Conservation (phyloP, 129 eudicot genomes). For the Erigeron canadensis region DNA sequence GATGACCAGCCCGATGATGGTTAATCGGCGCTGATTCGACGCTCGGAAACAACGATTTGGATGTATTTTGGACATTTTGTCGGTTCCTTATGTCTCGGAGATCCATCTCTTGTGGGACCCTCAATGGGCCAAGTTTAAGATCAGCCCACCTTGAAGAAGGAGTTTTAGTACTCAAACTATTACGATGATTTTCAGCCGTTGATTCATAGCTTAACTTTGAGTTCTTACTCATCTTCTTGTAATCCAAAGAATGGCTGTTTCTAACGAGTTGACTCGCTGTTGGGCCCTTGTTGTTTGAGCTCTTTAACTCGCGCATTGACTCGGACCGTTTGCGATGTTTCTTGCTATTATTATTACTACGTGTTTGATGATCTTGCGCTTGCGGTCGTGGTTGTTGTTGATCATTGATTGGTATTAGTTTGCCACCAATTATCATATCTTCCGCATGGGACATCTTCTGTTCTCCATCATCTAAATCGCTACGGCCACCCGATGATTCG, state of each 20-base stretch:
- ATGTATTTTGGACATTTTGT: conserved; percentile 43
- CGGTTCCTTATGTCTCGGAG: conserved; percentile 60
- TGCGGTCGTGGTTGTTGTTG: conserved; percentile 9
- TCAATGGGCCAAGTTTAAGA: conserved; percentile 50
- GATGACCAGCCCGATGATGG: conserved; percentile 15
- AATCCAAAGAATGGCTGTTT: conserved; percentile 51
- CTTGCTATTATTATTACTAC: too few relatives aligned
- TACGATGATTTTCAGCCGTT: conserved; percentile 33
- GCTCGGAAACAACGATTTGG: conserved; percentile 26
- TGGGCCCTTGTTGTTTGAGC: conserved; percentile 14
- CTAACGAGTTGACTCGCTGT: conserved; percentile 31
- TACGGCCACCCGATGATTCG: conserved; percentile 3
- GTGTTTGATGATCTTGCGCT: conserved; percentile 12
- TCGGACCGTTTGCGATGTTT: conserved; percentile 35
- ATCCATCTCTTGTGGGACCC: conserved; percentile 62
- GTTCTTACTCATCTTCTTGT: conserved; percentile 37
- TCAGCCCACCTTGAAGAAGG: conserved; percentile 55
- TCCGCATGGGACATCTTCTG: conserved; percentile 61
- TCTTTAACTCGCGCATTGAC: conserved; percentile 45
- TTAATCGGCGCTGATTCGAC: conserved; percentile 21
- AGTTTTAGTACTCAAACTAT: conserved; percentile 28
- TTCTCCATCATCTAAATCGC: conserved; percentile 18
- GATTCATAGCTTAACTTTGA: conserved; percentile 33
- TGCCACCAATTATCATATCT: conserved; percentile 67
- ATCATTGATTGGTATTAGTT: conserved; percentile 49